Evolutionary conservation across 116 monocot species (phyloP), one percentile per base, ranked within the genome.

Genomic region (Iris pallida): DNA sequence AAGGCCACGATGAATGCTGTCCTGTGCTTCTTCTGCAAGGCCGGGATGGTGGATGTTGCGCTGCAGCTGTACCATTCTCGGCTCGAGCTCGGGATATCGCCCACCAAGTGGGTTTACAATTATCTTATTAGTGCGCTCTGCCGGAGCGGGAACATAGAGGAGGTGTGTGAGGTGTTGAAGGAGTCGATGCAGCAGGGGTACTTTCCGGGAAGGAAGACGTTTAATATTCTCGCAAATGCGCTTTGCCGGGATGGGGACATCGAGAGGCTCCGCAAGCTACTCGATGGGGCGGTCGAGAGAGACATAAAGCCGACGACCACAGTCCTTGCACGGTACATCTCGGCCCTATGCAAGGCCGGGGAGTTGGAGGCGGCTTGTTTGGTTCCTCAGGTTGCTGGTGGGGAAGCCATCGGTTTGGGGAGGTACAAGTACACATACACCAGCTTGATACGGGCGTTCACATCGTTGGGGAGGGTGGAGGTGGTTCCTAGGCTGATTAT

Each of bases 11-110:
- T 91, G 86, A 84, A 82, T 18, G 69, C 72, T 0, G 75, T 80
- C 0, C 75, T 95, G 47, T 84, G 91, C 66, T 91, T 95, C 78
- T 91, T 91, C 71, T 95, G 95, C 81, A 95, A 95, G 75, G 86
- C 89, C 1, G 91, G 95, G 4, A 74, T 95, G 76, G 86, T 95
- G 0, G 91, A 86, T 16, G 74, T 88, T 6, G 91, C 91, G 0
- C 2, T 84, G 9, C 45, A 82, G 49, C 80, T 95, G 5, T 95
- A 95, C 72, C 45, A 63, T 15, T 77, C 78, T 0, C 74, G 82
- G 45, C 12, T 43, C 20, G 88, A 95, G 69, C 72, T 95, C 18
- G 91, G 95, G 0, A 53, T 91, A 12, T 64, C 78, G 44, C 95
- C 88, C 2, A 83, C 61, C 15, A 63, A 61, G 2, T 20, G 57